Conservation (phyloP, 345 rosid genomes). For the Arabidopsis arenosa region DNA sequence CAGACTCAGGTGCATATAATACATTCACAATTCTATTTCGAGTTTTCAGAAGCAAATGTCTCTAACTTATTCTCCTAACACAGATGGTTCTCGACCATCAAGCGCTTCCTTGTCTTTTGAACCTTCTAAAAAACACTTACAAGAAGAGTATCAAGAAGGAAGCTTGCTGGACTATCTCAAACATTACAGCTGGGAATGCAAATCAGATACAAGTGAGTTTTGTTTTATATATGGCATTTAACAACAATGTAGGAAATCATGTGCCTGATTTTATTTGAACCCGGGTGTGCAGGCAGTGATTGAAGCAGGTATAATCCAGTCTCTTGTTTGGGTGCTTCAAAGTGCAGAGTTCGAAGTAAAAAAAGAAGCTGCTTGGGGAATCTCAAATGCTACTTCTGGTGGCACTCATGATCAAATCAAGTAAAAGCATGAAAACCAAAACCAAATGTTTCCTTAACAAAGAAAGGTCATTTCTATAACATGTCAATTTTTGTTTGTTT, state of each 20-base stretch:
- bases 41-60: slow-evolving; percentile 18
- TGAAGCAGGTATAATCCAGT: slow-evolving; percentile 60
- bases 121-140: slow-evolving; percentile 58
- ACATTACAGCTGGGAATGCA: slow-evolving; percentile 81
- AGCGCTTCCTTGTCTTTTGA: slow-evolving; percentile 70
- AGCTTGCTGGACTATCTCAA: slow-evolving; percentile 94
- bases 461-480: neutral
- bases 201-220: slow-evolving; percentile 50
- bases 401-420: slow-evolving; percentile 77
- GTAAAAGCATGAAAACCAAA: slow-evolving; percentile 43
- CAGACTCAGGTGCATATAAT: slow-evolving; percentile 72
- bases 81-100: slow-evolving; percentile 69
- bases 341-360: slow-evolving; percentile 82
- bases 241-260: neutral
- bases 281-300: slow-evolving; percentile 61
- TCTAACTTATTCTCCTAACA: slow-evolving; percentile 29
- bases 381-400: slow-evolving; percentile 83
- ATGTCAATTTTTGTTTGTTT: neutral
- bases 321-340: slow-evolving; percentile 63
- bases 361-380: slow-evolving; percentile 89
- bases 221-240: neutral
- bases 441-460: neutral
- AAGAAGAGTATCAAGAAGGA: slow-evolving; percentile 91
- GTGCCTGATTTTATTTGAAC: slow-evolving; percentile 1
- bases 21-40: neutral